These are phyloP conservation scores for Mimosa bimucronata DNA, from an alignment of 306 rosid genomes.

Conservation along the genomic window DNA sequence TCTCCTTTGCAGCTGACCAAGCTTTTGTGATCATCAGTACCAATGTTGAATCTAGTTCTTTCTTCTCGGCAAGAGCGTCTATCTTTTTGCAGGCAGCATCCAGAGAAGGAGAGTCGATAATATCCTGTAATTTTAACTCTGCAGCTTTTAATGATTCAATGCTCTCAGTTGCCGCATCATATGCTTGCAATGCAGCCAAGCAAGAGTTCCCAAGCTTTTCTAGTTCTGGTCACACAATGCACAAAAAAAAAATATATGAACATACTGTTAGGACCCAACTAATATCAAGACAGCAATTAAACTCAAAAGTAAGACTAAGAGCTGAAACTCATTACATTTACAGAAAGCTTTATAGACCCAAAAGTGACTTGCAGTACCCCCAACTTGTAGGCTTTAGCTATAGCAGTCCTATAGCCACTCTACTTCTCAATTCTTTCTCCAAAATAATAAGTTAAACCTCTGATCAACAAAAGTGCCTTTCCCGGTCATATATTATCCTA, in stretches of 20 bases:
- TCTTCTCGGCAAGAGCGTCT: conserved; percentile 86
- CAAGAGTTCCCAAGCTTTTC: conserved; percentile 74
- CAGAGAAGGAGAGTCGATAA: conserved; percentile 77
- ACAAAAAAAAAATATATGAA: conserved; percentile 5
- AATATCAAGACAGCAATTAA: too few relatives aligned
- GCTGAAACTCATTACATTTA: too few relatives aligned
- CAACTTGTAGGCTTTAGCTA: too few relatives aligned
- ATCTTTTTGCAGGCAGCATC: conserved; percentile 95
- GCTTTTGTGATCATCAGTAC: conserved; percentile 97
- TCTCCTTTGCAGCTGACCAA: conserved; percentile 94
- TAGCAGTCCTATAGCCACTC: too few relatives aligned
- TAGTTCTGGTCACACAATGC: conserved; percentile 51
- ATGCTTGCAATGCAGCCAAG: conserved; percentile 85
- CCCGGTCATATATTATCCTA: too few relatives aligned
- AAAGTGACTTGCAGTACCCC: too few relatives aligned
- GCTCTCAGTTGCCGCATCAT: conserved; percentile 81
- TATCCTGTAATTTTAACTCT: conserved; percentile 90
- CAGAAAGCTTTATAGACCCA: too few relatives aligned
- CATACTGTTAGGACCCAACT: too few relatives aligned
- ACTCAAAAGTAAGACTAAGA: too few relatives aligned
- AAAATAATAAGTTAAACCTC: too few relatives aligned
- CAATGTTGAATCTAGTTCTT: conserved; percentile 82
- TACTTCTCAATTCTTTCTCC: too few relatives aligned
- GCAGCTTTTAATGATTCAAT: conserved; percentile 83
- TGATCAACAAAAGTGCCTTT: too few relatives aligned